Percentiles rank a stretch among this genome's conserved stretches.
These are phyloP conservation scores for Litchi chinensis DNA, from an alignment of 345 rosid genomes.

Conservation along the genomic window DNA sequence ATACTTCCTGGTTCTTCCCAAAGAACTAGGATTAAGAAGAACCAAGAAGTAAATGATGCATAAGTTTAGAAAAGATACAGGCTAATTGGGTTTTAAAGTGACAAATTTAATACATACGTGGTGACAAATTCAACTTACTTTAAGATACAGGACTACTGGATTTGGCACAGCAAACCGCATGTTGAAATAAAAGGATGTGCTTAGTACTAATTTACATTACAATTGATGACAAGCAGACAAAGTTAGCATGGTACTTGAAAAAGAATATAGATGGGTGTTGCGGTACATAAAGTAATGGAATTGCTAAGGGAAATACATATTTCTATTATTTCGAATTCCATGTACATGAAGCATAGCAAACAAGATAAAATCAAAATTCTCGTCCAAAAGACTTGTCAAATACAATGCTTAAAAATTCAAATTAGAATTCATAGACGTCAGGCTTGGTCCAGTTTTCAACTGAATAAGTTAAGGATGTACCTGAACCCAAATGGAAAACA, in stretches of 20 bases:
- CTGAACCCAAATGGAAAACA: constrained; percentile 10
- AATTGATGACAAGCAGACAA: background rate
- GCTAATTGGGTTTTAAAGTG: background rate
- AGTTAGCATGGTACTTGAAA: background rate
- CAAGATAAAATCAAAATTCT: background rate
- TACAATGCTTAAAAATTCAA: background rate
- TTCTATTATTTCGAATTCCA: background rate
- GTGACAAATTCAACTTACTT: background rate
- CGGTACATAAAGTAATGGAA: background rate
- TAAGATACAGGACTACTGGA: background rate
- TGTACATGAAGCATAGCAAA: background rate
- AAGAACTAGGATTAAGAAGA: background rate
- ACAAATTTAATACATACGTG: background rate
- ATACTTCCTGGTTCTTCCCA: background rate
- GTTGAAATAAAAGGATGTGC: background rate
- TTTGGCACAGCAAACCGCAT: background rate
- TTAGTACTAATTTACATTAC: background rate
- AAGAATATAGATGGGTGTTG: background rate
- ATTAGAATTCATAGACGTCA: background rate
- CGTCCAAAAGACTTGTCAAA: background rate
- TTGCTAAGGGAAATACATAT: background rate
- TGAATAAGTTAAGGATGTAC: background rate
- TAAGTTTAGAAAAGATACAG: background rate
- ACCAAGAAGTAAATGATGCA: no score
- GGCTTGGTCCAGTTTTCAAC: constrained; percentile 1